Evolutionary conservation across 2,329 filamentous ascomycete species (phyloP).

Genomic region (Xylariaceae sp.): DNA sequence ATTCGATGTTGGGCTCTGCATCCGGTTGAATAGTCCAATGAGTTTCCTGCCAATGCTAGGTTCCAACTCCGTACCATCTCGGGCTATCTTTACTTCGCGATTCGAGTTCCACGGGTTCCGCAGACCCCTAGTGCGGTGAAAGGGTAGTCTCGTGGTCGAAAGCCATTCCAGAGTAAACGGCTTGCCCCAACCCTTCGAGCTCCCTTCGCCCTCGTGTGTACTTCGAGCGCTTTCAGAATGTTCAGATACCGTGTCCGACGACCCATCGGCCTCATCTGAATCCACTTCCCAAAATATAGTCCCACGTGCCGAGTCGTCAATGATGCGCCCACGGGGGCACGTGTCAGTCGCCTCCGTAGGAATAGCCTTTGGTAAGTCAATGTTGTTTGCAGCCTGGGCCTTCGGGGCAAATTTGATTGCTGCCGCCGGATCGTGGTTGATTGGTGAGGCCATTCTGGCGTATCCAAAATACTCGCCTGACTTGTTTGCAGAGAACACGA

Average conservation of each 20-base stretch:
- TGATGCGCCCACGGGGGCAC: conserved; percentile 77
- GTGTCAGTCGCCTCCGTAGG: conserved; percentile 71
- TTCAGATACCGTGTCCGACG: conserved; percentile 31
- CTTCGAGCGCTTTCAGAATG: conserved; percentile 30
- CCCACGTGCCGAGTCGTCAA: conserved; percentile 87
- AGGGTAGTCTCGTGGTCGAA: conserved; percentile 75
- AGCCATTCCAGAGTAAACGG: conserved; percentile 90
- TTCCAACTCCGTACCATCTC: conserved; percentile 91
- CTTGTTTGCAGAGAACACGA: conserved; percentile 95
- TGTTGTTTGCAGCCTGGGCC: conserved; percentile 51
- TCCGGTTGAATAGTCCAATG: conserved; percentile 69
- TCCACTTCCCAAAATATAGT: conserved; percentile 97
- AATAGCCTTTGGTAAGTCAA: conserved; percentile 73
- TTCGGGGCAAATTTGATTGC: conserved; percentile 65
- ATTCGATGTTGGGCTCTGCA: conserved; percentile 36
- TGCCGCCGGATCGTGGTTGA: conserved; percentile 68
- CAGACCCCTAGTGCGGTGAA: conserved; percentile 80
- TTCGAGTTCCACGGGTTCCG: conserved; percentile 95
- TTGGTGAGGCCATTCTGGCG: conserved; percentile 80
- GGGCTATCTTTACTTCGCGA: conserved; percentile 89
- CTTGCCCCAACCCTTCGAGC: conserved; percentile 73
- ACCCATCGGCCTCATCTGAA: conserved; percentile 45
- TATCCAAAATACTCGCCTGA: conserved; percentile 97
- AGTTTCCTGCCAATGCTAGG: conserved; percentile 71
- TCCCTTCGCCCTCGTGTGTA: conserved; percentile 38